Conservation (phyloP, 2,329 filamentous ascomycete species). For the Calonectria pseudoreteaudii region DNA sequence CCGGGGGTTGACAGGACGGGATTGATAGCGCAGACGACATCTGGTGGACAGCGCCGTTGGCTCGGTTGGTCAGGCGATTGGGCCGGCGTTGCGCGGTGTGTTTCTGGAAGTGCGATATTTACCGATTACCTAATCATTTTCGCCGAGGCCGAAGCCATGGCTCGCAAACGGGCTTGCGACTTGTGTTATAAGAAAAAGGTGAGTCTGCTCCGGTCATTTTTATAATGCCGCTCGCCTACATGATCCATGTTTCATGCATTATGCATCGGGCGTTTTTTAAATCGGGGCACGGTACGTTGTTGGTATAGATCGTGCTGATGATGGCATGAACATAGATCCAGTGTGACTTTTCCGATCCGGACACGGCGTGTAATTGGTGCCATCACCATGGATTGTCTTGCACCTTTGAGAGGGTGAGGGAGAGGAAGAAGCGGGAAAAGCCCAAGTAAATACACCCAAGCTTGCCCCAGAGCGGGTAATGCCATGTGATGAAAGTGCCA, state of each 20-base stretch:
- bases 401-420: neutral
- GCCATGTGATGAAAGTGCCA: too few relatives aligned
- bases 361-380: neutral
- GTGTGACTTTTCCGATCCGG: neutral
- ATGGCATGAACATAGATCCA: neutral
- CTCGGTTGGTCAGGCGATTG: neutral
- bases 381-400: neutral
- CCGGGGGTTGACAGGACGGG: neutral
- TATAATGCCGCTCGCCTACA: neutral
- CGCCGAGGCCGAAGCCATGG: neutral
- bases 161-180: constrained; percentile 1
- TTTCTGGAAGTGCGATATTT: neutral
- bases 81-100: neutral
- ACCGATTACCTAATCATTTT: neutral
- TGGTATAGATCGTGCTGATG: neutral
- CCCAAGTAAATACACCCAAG: neutral
- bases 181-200: neutral
- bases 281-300: neutral
- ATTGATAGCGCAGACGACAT: neutral
- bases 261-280: neutral
- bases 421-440: neutral
- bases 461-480: too few relatives aligned
- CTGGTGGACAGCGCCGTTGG: neutral
- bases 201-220: neutral
- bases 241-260: neutral